Base-by-base conservation (phyloP, 1,284 basidiomycete genomes). In the Ustilago lituana region DNA sequence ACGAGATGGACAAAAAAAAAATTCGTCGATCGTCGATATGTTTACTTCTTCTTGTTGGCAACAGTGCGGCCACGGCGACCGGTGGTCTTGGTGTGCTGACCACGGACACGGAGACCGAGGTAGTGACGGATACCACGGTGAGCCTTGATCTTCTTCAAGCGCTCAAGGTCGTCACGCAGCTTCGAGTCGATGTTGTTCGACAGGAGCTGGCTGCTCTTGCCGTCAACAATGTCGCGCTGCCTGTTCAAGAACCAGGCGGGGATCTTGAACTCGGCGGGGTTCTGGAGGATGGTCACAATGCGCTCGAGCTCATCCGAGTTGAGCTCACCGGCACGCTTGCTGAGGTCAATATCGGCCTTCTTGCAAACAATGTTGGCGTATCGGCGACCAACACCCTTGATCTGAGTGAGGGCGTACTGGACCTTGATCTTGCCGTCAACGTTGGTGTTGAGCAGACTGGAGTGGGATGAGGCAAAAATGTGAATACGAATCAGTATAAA, bases 331-430 rank as follows among this genome's bases (percentile, higher is more conserved):
- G 92, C 92, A 73, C 96, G 92, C 87, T 99, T 99, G 88, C 89
- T 91, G 75, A 99, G 89, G 84, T 98, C 94, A 60, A 99, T 92
- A 87, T 98, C 96, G 77, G 96, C 96, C 88, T 99, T 99, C 87
- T 98, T 98, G 90, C 94, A 98, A 80, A 98, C 95, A 82, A 98
- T 87, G 87, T 98, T 98, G 84, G 96, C 89, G 86, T 97, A 98
- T 67, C 96, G 91, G 74, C 96, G 91, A 83, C 96, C 96, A 74
- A 99, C 95, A 91, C 96, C 96, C 88, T 97, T 97, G 88, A 98
- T 98, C 87, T 98, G 76, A 43, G 81, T 82, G 26, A 82, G 74
- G 71, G 81, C 81, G 74, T 82, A 82, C 80, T 79, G 77, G 63
- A 98, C 91, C 88, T 98, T 98, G 83, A 94, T 90, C 85, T 94